Conservation (phyloP, 768 basidiomycete genomes). For the Russula sp. region DNA sequence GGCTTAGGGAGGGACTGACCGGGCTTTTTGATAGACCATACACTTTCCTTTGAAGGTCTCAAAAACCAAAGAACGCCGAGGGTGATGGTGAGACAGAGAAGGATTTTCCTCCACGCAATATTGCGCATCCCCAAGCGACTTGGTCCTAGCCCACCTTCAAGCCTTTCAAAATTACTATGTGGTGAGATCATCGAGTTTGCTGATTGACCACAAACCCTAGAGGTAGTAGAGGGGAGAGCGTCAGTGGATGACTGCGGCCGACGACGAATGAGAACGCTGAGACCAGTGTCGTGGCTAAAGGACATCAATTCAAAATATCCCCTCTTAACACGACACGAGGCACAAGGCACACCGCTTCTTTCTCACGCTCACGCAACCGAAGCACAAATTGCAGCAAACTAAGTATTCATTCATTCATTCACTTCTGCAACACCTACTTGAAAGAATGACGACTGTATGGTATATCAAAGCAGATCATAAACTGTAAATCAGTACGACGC, state of each 20-base stretch:
- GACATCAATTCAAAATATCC: neutral
- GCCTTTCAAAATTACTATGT: slow-evolving; percentile 53
- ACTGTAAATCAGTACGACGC: slow-evolving; percentile 14
- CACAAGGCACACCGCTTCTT: neutral
- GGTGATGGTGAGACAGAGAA: slow-evolving; percentile 53
- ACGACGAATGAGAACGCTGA: neutral
- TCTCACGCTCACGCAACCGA: neutral
- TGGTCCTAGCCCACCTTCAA: slow-evolving; percentile 60
- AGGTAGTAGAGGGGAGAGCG: neutral
- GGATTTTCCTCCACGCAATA: slow-evolving; percentile 65
- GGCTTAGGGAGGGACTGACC: slow-evolving; percentile 28
- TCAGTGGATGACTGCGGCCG: neutral
- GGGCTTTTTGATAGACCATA: slow-evolving; percentile 32
- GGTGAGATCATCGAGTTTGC: slow-evolving; percentile 36
- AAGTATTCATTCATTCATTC: neutral
- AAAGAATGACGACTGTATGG: slow-evolving; percentile 6
- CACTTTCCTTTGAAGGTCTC: slow-evolving; percentile 46
- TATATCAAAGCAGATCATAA: slow-evolving; percentile 15
- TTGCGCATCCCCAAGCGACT: slow-evolving; percentile 36
- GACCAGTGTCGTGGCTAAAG: neutral
- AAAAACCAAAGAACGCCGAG: slow-evolving; percentile 66
- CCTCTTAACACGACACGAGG: too few relatives aligned
- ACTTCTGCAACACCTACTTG: neutral
- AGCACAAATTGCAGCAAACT: neutral
- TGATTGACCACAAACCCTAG: neutral